Percentiles rank a stretch among this genome's conserved stretches.
Conservation (phyloP, 441 rosid genomes). For the Flueggea neowawraea region DNA sequence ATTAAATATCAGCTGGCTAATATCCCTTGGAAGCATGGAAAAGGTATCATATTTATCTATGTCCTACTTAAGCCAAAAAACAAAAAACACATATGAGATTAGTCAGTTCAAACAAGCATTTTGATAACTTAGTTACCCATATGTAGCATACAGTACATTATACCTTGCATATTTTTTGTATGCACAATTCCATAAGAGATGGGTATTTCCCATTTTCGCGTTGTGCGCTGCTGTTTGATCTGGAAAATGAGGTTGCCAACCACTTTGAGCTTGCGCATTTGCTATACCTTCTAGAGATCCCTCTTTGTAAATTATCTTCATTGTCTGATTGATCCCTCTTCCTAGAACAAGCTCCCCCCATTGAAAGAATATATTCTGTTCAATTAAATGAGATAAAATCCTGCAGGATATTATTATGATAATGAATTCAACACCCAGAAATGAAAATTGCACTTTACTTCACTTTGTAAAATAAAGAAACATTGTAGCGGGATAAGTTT, state of each 20-base stretch:
- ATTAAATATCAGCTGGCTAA: constrained; percentile 86
- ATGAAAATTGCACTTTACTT: no score
- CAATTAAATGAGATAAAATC: background rate
- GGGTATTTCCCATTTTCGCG: constrained; percentile 46
- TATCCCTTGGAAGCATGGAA: constrained; percentile 80
- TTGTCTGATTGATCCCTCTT: constrained; percentile 65
- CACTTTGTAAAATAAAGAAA: no score
- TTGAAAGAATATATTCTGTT: background rate
- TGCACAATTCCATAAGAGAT: constrained; percentile 77
- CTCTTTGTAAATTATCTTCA: constrained; percentile 52
- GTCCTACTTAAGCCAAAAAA: constrained; percentile 48
- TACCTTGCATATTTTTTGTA: constrained; percentile 56
- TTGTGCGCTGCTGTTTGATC: constrained; percentile 38
- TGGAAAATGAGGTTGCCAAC: constrained; percentile 68
- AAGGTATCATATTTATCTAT: constrained; percentile 46
- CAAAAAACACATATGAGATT: constrained; percentile 7
- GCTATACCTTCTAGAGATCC: constrained; percentile 46
- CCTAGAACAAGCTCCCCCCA: constrained; percentile 98
- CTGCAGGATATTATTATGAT: background rate
- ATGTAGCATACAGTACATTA: background rate
- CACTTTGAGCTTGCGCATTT: constrained; percentile 88
- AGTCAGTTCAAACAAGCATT: background rate
- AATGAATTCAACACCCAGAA: no score
- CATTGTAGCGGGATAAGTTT: no score
- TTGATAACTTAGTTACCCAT: background rate